A percentile compares a stretch with the other conserved stretches of the same genome.
These are phyloP conservation scores for Phoenix dactylifera DNA, from an alignment of 176 grass and related monocot genomes.

Conservation along the genomic window DNA sequence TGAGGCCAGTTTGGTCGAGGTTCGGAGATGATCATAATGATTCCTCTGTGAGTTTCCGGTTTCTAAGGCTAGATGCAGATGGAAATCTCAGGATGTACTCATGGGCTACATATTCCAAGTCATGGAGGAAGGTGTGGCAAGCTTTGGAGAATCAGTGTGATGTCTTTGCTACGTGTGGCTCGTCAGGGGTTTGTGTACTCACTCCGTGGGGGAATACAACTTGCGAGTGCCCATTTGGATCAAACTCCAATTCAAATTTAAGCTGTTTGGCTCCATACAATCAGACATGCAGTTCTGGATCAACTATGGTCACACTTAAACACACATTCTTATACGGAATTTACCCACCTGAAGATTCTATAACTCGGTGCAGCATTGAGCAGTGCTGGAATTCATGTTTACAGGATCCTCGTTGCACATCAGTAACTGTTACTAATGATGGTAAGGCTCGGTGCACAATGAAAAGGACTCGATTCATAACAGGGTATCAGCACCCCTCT, in stretches of 20 bases:
- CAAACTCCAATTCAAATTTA: not conserved
- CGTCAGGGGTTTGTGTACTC: not conserved
- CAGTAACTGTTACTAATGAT: slow-evolving; percentile 2
- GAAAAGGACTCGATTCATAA: slow-evolving; percentile 7
- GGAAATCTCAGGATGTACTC: slow-evolving; percentile 9
- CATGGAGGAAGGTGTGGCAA: slow-evolving; percentile 6
- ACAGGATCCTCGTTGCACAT: not conserved
- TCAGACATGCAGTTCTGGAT: not conserved
- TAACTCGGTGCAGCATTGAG: not conserved
- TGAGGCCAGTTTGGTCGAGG: not conserved
- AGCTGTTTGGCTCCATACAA: slow-evolving; percentile 8
- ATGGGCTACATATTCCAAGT: slow-evolving; percentile 3
- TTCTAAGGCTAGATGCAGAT: slow-evolving; percentile 8
- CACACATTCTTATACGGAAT: slow-evolving; percentile 2
- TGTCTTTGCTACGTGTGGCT: slow-evolving; percentile 5
- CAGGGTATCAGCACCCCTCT: not conserved
- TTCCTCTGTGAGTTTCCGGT: slow-evolving; percentile 1
- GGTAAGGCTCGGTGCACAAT: slow-evolving; percentile 1
- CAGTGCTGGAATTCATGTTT: slow-evolving; percentile 3
- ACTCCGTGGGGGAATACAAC: not conserved
- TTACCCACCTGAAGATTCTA: slow-evolving; percentile 2
- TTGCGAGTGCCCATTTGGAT: slow-evolving; percentile 2
- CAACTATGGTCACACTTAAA: slow-evolving; percentile 2
- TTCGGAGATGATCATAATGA: slow-evolving; percentile 7
- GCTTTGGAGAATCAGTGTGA: slow-evolving; percentile 2